Conservation (phyloP, 176 grass and related monocot genomes). For the Rhynchospora tenuis region DNA sequence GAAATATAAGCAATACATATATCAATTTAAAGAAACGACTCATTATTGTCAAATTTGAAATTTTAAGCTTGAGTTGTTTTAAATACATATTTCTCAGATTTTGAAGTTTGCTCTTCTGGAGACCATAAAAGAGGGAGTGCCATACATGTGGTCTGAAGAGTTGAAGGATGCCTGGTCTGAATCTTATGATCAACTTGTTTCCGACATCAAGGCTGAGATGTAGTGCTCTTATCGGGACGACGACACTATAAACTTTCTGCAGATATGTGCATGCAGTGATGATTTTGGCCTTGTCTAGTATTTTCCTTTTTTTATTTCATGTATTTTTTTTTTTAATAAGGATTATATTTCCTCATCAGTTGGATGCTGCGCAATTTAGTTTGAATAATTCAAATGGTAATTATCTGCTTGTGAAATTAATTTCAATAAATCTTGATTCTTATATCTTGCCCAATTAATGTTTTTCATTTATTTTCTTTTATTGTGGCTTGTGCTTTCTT, state of each 20-base stretch:
- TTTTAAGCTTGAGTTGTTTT: background rate
- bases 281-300: too few relatives aligned
- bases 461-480: too few relatives aligned
- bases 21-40: background rate
- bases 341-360: background rate
- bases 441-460: background rate
- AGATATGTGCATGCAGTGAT: background rate
- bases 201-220: background rate
- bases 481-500: too few relatives aligned
- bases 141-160: constrained; percentile 18
- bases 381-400: background rate
- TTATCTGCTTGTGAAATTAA: background rate
- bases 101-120: constrained; percentile 6
- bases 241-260: background rate
- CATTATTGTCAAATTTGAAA: background rate
- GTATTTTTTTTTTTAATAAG: background rate
- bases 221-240: background rate
- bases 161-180: constrained; percentile 8
- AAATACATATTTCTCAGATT: background rate
- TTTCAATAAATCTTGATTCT: background rate
- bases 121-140: constrained; percentile 12
- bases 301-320: too few relatives aligned
- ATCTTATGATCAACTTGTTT: constrained; percentile 14
- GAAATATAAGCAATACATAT: background rate
- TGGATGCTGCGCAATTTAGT: background rate